Conservation (phyloP, 164 flowering plant genomes). For the Liquidambar formosana region DNA sequence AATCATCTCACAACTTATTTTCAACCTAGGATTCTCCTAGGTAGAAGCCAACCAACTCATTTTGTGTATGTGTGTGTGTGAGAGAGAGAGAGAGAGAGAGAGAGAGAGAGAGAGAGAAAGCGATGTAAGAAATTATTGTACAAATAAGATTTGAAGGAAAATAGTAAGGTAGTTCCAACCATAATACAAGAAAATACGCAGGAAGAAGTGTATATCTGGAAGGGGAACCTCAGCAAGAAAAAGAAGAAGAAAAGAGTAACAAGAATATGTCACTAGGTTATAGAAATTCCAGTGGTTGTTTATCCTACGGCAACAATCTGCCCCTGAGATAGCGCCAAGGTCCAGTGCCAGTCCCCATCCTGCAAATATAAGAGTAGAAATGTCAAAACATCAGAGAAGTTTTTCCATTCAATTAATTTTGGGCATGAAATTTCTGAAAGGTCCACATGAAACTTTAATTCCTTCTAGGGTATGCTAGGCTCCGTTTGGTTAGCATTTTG, state of each 20-base stretch:
- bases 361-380: constrained; percentile 14
- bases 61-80: no score
- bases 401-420: no score
- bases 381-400: not conserved
- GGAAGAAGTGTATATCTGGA: not conserved
- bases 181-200: not conserved
- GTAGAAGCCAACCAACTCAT: no score
- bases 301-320: constrained; percentile 1
- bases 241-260: not conserved
- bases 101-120: no score
- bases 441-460: no score
- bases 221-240: not conserved
- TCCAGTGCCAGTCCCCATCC: constrained; percentile 59
- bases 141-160: not conserved
- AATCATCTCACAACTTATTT: no score
- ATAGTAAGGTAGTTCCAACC: not conserved
- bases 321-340: constrained; percentile 51
- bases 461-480: not conserved
- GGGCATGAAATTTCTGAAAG: no score
- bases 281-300: no score
- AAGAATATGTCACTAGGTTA: not conserved
- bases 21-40: no score
- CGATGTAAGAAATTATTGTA: not conserved
- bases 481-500: not conserved
- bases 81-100: no score